These are phyloP conservation scores for Enteropsectra breve DNA, from an alignment of 371 early-diverging fungal genomes.

Conservation along the genomic window DNA sequence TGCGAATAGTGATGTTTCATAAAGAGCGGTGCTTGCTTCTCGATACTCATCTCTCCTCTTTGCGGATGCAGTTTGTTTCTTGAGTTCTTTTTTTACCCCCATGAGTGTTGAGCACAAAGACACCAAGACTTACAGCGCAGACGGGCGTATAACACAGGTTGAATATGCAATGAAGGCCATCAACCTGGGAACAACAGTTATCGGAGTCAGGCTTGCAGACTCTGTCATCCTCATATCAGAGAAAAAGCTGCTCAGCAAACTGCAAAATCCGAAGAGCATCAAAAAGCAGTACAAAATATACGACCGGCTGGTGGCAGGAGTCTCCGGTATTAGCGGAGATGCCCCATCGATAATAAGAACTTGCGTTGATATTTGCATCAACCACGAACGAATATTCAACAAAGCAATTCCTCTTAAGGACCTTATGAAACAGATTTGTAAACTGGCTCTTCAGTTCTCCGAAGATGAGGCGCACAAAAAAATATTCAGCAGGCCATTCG, in stretches of 20 bases:
- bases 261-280: constrained; percentile 53
- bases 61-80: too few relatives aligned
- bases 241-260: constrained; percentile 55
- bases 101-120: constrained; percentile 23
- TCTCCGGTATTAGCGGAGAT: constrained; percentile 59
- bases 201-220: constrained; percentile 51
- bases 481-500: constrained; percentile 74
- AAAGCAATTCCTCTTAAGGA: constrained; percentile 51
- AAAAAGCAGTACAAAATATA: constrained; percentile 59
- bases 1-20: too few relatives aligned
- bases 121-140: constrained; percentile 58
- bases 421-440: constrained; percentile 50
- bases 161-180: constrained; percentile 62
- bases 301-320: constrained; percentile 52
- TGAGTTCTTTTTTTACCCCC: too few relatives aligned
- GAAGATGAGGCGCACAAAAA: constrained; percentile 54
- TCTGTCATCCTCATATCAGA: constrained; percentile 57
- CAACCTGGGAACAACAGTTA: constrained; percentile 59
- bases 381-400: constrained; percentile 50
- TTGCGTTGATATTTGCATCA: constrained; percentile 44
- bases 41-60: too few relatives aligned
- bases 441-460: constrained; percentile 56
- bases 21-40: too few relatives aligned
- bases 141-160: constrained; percentile 60
- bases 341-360: constrained; percentile 54